A percentile compares a stretch with the other conserved stretches of the same genome.
Evolutionary conservation across 2,329 filamentous ascomycete species (phyloP).

Genomic region (Xylariaceae sp.): DNA sequence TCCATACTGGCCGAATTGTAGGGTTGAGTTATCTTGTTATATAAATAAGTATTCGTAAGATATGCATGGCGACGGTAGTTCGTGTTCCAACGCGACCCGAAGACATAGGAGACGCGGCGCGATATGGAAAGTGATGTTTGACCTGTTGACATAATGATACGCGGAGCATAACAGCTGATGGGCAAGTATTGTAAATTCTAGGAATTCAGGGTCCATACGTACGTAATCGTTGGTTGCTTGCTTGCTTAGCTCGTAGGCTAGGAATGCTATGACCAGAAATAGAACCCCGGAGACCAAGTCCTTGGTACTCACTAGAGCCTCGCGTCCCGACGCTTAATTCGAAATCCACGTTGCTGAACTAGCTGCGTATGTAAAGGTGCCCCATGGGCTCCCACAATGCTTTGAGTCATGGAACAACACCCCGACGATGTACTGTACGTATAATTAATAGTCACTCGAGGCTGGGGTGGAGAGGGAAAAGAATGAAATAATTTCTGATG

Average conservation of each 20-base stretch:
- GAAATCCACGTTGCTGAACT: neutral
- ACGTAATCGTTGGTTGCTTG: neutral
- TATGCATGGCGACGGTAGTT: neutral
- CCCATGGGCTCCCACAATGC: slow-evolving; percentile 16
- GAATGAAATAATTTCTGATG: neutral
- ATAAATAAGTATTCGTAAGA: neutral
- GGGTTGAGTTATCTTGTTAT: neutral
- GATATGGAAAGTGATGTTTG: neutral
- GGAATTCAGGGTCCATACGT: neutral
- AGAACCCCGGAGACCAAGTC: neutral
- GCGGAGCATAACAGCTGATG: neutral
- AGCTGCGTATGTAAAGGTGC: slow-evolving; percentile 9
- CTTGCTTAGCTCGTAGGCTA: neutral
- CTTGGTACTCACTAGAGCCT: neutral
- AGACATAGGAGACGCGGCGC: neutral
- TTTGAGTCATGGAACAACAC: slow-evolving; percentile 13
- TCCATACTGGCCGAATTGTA: neutral
- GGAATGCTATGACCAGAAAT: neutral
- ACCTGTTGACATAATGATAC: neutral
- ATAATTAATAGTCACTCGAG: neutral
- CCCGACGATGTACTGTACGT: neutral
- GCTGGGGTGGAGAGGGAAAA: neutral
- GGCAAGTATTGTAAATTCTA: neutral
- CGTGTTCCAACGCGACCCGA: neutral
- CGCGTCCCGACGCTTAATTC: neutral